Conservation (phyloP, 2,329 filamentous ascomycete species). For the Microdochium nivale region DNA sequence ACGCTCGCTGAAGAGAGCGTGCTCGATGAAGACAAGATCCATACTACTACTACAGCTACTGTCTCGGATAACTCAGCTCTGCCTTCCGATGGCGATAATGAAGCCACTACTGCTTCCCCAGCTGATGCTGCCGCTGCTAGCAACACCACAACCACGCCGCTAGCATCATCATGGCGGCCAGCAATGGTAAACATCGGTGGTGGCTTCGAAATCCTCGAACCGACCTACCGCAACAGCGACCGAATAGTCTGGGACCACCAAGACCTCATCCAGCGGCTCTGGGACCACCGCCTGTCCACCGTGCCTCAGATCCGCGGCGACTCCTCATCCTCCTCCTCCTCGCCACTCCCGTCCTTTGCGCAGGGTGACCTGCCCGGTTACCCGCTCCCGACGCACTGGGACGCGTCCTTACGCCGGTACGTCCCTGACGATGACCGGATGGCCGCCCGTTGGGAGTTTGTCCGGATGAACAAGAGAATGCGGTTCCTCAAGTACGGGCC, state of each 20-base stretch:
- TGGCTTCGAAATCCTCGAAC: conserved; percentile 48
- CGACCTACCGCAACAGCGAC: conserved; percentile 59
- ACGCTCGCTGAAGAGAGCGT: conserved; percentile 41
- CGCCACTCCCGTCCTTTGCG: conserved; percentile 15
- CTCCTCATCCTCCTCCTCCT: background rate
- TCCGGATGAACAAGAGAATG: conserved; percentile 61
- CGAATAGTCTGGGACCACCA: conserved; percentile 67
- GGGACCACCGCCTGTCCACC: conserved; percentile 24
- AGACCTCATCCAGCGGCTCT: conserved; percentile 53
- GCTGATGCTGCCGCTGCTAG: conserved; percentile 2
- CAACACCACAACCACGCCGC: background rate
- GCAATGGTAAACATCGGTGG: conserved; percentile 60
- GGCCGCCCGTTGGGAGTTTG: conserved; percentile 28
- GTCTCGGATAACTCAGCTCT: background rate
- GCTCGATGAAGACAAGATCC: conserved; percentile 31
- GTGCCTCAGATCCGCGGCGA: conserved; percentile 26
- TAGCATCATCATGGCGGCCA: conserved; percentile 47
- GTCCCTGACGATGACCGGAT: background rate
- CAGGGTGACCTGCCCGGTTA: conserved; percentile 23
- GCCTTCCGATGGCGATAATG: background rate
- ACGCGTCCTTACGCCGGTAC: background rate
- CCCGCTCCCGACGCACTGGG: conserved; percentile 11
- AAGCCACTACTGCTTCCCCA: background rate
- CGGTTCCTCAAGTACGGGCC: conserved; percentile 64
- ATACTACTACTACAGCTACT: conserved; percentile 2